These are phyloP conservation scores for Fusarium devonianum DNA, from an alignment of 2,329 filamentous ascomycete species.

Conservation along the genomic window DNA sequence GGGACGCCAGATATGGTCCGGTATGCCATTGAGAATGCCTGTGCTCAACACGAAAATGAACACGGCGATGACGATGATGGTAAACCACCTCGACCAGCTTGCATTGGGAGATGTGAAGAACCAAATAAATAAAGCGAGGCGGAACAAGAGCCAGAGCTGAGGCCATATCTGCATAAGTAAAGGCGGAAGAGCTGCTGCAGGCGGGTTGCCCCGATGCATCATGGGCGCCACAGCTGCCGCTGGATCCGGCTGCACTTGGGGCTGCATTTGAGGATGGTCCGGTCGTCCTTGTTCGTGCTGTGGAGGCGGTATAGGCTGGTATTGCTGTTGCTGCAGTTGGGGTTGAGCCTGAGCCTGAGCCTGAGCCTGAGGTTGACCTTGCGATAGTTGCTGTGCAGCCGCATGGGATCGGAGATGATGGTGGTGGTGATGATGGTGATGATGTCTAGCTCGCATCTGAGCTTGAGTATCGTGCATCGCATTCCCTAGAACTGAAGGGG, in stretches of 20 bases:
- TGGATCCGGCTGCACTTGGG: conserved; percentile 36
- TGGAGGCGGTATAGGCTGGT: conserved; percentile 30
- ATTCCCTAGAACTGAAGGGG: conserved; percentile 22
- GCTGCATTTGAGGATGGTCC: conserved; percentile 24
- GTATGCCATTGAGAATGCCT: conserved; percentile 63
- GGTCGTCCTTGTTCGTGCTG: conserved; percentile 41
- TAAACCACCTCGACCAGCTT: conserved; percentile 66
- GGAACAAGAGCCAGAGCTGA: conserved; percentile 68
- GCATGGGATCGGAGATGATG: conserved; percentile 29
- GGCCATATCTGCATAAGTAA: conserved; percentile 57
- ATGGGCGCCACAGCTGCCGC: conserved; percentile 35
- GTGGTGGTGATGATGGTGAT: conserved; percentile 40
- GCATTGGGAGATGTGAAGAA: conserved; percentile 67
- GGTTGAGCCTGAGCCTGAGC: conserved; percentile 17
- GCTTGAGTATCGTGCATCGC: conserved; percentile 26
- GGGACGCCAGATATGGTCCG: conserved; percentile 63
- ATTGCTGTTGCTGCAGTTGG: conserved; percentile 26
- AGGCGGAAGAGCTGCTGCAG: conserved; percentile 44
- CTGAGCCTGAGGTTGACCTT: conserved; percentile 18
- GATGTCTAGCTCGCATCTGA: conserved; percentile 35
- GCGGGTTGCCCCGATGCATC: conserved; percentile 52
- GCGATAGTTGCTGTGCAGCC: conserved; percentile 18
- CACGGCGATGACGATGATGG: conserved; percentile 61
- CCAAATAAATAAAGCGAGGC: conserved; percentile 68
- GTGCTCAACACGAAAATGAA: conserved; percentile 67